phyloP scores from a whole-genome alignment of 208 protist species.

The Trypanosoma congolense region DNA sequence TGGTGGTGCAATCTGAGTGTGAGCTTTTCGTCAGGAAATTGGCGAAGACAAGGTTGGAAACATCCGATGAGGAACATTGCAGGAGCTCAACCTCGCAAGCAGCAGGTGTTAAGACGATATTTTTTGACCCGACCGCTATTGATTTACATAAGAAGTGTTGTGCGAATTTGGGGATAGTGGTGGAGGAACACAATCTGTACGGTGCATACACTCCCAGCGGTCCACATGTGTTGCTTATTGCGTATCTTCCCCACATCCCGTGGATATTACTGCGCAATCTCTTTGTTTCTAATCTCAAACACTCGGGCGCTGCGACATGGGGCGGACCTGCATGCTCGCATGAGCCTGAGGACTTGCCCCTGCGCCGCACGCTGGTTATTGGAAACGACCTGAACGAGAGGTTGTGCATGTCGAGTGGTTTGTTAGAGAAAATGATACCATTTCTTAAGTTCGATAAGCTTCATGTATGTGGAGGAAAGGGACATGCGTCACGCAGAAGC shows the following conservation, averaged over 20 bases:
- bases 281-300: constrained; percentile 35
- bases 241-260: constrained; percentile 62
- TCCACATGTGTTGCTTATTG: constrained; percentile 25
- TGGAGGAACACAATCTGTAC: constrained; percentile 38
- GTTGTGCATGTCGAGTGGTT: constrained; percentile 5
- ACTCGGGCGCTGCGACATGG: no score
- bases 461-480: neutral
- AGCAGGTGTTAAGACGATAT: constrained; percentile 6
- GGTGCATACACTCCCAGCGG: constrained; percentile 30
- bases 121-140: constrained; percentile 28
- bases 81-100: neutral
- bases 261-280: constrained; percentile 64
- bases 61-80: neutral
- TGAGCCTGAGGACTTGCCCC: neutral
- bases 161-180: constrained; percentile 28
- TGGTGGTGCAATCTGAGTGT: constrained; percentile 27
- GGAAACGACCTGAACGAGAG: constrained; percentile 35
- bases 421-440: constrained; percentile 14
- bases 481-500: constrained; percentile 9
- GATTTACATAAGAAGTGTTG: constrained; percentile 36
- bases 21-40: constrained; percentile 5
- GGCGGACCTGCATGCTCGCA: no score
- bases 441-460: constrained; percentile 15
- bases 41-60: neutral
- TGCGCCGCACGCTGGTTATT: constrained; percentile 37